These are phyloP conservation scores for Albizia julibrissin DNA, from an alignment of 306 rosid species.

Conservation along the genomic window DNA sequence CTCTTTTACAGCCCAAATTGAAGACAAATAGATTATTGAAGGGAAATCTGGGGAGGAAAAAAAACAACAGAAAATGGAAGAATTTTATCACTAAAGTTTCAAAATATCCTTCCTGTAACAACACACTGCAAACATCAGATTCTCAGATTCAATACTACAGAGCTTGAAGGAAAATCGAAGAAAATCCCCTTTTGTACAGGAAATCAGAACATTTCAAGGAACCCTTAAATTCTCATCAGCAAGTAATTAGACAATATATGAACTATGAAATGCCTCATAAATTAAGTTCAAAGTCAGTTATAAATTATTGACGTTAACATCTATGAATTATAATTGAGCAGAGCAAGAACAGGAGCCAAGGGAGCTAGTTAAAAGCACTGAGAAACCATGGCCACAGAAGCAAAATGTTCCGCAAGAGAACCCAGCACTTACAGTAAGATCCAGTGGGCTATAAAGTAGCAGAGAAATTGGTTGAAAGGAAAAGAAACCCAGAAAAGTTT, in stretches of 20 bases:
- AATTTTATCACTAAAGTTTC: conserved; percentile 21
- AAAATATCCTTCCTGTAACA: not conserved
- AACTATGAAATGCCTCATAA: not conserved
- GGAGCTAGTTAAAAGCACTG: conserved; percentile 22
- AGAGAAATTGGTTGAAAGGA: conserved; percentile 11
- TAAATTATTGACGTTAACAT: conserved; percentile 33
- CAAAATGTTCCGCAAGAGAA: conserved; percentile 18
- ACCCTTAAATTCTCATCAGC: not conserved
- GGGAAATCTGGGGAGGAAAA: conserved; percentile 33
- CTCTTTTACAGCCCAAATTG: conserved; percentile 23
- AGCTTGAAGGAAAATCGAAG: not conserved
- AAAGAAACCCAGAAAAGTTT: conserved; percentile 19
- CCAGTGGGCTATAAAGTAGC: not conserved
- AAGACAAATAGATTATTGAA: conserved; percentile 13
- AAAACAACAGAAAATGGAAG: not conserved
- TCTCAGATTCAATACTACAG: conserved; percentile 2
- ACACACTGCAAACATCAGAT: not conserved
- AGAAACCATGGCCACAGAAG: conserved; percentile 15
- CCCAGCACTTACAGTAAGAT: not conserved
- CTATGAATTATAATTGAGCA: conserved; percentile 37
- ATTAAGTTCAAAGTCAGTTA: not conserved
- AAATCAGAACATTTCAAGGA: not conserved
- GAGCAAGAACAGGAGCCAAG: conserved; percentile 13
- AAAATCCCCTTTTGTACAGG: not conserved
- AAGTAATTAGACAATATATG: too few species aligned